Percentiles rank a stretch among this genome's conserved stretches.
phyloP scores from a whole-genome alignment of 768 basidiomycete genomes.

The Suillus bovinus region DNA sequence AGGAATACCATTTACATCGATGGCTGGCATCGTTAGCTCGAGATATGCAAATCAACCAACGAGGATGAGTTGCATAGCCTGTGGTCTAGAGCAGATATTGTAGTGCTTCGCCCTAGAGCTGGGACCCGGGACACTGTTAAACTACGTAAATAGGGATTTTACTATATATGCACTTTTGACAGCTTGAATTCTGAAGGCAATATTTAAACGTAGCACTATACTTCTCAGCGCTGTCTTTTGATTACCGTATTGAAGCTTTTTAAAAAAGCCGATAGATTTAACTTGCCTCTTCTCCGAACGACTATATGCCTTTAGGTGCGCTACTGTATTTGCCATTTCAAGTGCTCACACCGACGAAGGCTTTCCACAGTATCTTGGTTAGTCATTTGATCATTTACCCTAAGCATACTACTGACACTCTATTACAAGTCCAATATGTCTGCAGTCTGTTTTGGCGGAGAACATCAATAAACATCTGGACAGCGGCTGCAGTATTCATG shows the following conservation, averaged over 20 bases:
- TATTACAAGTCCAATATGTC: constrained; percentile 48
- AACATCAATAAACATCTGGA: constrained; percentile 57
- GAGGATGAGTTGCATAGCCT: neutral
- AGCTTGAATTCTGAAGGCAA: too few relatives aligned
- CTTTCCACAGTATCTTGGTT: constrained; percentile 25
- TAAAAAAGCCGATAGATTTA: neutral
- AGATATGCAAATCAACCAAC: constrained; percentile 3
- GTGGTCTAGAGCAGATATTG: neutral
- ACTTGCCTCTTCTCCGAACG: neutral
- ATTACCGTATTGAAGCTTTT: neutral
- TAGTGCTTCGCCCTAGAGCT: neutral
- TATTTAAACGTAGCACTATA: too few relatives aligned
- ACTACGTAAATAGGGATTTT: too few relatives aligned
- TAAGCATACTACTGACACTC: neutral
- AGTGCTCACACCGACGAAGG: neutral
- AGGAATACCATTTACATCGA: constrained; percentile 24
- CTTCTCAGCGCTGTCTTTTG: too few relatives aligned
- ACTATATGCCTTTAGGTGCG: neutral
- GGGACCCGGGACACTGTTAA: constrained; percentile 2
- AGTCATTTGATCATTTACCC: constrained; percentile 15
- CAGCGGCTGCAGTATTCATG: constrained; percentile 38
- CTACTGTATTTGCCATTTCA: neutral
- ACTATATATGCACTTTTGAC: too few relatives aligned
- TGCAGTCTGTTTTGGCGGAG: constrained; percentile 37
- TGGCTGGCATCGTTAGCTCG: constrained; percentile 30